Conservation (phyloP, 768 basidiomycete species). For the Xanthoconium purpureum region DNA sequence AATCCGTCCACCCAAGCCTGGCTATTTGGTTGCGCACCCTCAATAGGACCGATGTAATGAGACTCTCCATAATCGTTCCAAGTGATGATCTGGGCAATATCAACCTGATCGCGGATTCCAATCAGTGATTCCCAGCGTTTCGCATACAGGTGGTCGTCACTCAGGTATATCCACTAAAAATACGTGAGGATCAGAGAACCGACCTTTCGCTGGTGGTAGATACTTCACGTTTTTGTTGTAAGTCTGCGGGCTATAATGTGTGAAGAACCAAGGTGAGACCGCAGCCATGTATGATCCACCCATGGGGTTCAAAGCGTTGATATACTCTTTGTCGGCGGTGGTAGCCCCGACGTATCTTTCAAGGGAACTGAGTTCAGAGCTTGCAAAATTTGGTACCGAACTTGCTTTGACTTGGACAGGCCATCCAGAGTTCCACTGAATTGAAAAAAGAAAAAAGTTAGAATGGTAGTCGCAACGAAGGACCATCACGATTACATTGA, state of each 20-base stretch:
- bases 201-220: neutral
- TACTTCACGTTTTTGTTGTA: slow-evolving; percentile 69
- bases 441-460: neutral
- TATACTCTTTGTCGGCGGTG: slow-evolving; percentile 53
- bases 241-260: slow-evolving; percentile 63
- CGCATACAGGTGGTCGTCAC: slow-evolving; percentile 65
- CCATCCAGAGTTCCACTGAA: slow-evolving; percentile 80
- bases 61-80: slow-evolving; percentile 80
- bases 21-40: slow-evolving; percentile 65
- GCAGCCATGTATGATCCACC: slow-evolving; percentile 45
- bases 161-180: slow-evolving; percentile 57
- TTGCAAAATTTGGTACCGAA: slow-evolving; percentile 4
- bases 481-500: slow-evolving; percentile 44
- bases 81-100: slow-evolving; percentile 59
- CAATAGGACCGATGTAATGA: slow-evolving; percentile 76
- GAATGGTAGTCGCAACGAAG: slow-evolving; percentile 7
- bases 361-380: slow-evolving; percentile 27
- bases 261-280: slow-evolving; percentile 77
- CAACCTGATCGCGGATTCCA: slow-evolving; percentile 50
- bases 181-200: neutral
- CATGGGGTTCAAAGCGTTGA: slow-evolving; percentile 39
- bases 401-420: slow-evolving; percentile 53
- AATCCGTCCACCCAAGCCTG: slow-evolving; percentile 69
- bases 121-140: slow-evolving; percentile 69
- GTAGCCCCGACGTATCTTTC: slow-evolving; percentile 42